phyloP scores from a whole-genome alignment of 257 asterid species.

The Solanum etuberosum region DNA sequence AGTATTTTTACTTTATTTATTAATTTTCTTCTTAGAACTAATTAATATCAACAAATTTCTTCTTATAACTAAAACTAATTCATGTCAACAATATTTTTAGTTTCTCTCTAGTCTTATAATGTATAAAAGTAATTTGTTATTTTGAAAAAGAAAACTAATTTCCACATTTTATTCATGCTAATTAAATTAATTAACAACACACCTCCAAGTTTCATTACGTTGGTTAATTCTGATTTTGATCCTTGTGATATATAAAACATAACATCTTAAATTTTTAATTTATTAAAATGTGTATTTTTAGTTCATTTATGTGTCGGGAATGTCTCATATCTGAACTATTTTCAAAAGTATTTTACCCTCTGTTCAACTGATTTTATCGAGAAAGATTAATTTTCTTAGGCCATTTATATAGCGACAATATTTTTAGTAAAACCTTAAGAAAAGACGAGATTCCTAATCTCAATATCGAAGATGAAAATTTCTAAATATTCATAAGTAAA shows the following conservation, averaged over 20 bases:
- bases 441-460: background rate
- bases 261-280: background rate
- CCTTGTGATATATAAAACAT: background rate
- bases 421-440: background rate
- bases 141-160: background rate
- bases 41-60: background rate
- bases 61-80: background rate
- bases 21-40: background rate
- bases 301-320: background rate
- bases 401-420: background rate
- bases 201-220: background rate
- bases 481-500: too few species aligned
- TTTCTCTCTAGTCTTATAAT: background rate
- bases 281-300: background rate
- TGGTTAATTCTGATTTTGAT: background rate
- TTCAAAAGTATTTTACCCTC: background rate
- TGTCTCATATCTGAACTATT: background rate
- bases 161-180: background rate
- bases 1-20: background rate
- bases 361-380: background rate
- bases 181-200: background rate
- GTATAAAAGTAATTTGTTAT: background rate
- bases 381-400: background rate
- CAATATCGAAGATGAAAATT: background rate
- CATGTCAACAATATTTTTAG: background rate